Base-by-base conservation (phyloP, 495 filamentous ascomycete genomes). In the Wilcoxina mikolae region DNA sequence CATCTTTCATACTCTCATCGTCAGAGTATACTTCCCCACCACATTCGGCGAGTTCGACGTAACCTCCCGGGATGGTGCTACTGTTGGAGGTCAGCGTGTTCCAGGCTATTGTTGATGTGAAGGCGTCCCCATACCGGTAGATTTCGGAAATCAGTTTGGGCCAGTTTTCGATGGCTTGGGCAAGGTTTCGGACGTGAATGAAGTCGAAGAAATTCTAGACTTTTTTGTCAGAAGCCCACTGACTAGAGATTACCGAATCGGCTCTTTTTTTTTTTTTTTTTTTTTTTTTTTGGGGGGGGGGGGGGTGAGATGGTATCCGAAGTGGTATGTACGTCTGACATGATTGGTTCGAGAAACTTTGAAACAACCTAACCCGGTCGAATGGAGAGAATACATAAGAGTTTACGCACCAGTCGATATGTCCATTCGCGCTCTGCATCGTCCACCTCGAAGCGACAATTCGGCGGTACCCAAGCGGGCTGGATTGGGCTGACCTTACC, bases 391-490 rank as follows among this genome's bases (percentile, higher is more conserved):
- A 12, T 46, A 10, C 77, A 76, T 74, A 0, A 59, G 61, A 15
- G 47, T 56, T 49, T 76, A 75, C 66, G 55, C 78, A 38, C 47
- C 15, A 12, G 10, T 2, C 68, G 51, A 57, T 70, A 76, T 43
- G 68, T 69, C 74, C 73, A 77, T 7, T 65, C 60, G 1, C 56
- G 56, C 15, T 74, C 69, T 25, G 68, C 58, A 58, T 77, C 76
- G 51, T 78, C 74, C 17, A 78, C 65, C 51, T 74, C 70, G 48
- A 79, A 80, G 73, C 70, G n/a, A 3, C 56, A 64, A 17, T 63
- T 64, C 7, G 50, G 31, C 2, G 61, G 56, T 12, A 62, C 54
- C 61, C 51, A n/a, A n/a, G n/a, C n/a, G n/a, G n/a, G n/a, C n/a
- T n/a, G n/a, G n/a, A n/a, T n/a, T n/a, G n/a, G n/a, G n/a, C n/a